phyloP scores from a whole-genome alignment of 148 eudicot genomes.

The Diospyros lotus region DNA sequence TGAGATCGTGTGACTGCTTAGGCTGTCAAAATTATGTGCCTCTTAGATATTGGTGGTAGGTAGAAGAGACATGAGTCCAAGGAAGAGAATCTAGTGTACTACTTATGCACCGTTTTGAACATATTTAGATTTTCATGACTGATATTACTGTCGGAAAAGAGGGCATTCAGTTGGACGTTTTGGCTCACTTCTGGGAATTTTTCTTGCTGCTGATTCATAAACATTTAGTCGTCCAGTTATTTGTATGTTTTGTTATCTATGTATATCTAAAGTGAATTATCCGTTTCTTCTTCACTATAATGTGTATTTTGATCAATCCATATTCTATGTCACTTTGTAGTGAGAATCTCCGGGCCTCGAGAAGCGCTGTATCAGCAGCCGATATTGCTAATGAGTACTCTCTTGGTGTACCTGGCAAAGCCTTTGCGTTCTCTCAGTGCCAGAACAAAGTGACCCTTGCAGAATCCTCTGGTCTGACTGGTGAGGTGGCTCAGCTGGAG shows the following conservation, averaged over 20 bases:
- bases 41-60: background rate
- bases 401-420: slow-evolving; percentile 67
- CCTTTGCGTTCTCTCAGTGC: slow-evolving; percentile 76
- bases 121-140: too few relatives aligned
- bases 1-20: background rate
- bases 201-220: background rate
- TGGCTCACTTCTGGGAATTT: too few relatives aligned
- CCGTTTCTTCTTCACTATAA: background rate
- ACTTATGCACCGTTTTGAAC: background rate
- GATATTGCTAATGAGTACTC: slow-evolving; percentile 73
- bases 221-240: background rate
- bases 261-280: background rate
- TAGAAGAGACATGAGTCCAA: background rate
- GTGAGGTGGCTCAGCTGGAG: slow-evolving; percentile 68
- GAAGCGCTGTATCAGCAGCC: slow-evolving; percentile 72
- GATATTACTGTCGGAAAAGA: too few relatives aligned
- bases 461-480: slow-evolving; percentile 69
- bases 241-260: background rate
- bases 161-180: too few relatives aligned
- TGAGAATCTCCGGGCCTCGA: slow-evolving; percentile 78
- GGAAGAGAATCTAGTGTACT: background rate
- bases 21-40: background rate
- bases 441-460: slow-evolving; percentile 68
- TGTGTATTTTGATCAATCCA: background rate
- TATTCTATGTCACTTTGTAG: slow-evolving; percentile 24